These are phyloP conservation scores for Neoboletus subvelutipes DNA, from an alignment of 768 basidiomycete species.

Conservation along the genomic window DNA sequence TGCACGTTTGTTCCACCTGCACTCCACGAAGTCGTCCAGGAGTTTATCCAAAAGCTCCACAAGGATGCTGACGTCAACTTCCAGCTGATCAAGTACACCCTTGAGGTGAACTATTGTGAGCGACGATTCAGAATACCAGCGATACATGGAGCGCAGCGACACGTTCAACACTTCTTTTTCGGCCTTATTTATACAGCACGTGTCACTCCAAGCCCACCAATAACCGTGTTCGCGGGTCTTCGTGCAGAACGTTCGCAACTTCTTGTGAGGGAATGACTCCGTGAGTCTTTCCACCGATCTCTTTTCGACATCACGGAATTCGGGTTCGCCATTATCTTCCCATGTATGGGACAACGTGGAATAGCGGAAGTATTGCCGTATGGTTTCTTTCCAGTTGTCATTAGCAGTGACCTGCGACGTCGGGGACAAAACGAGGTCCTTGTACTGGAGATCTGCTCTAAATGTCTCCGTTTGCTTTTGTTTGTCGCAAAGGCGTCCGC, in stretches of 20 bases:
- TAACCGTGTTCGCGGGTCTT: constrained; percentile 8
- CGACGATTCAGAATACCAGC: constrained; percentile 25
- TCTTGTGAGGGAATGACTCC: not conserved
- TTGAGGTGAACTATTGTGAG: constrained; percentile 27
- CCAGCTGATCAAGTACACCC: constrained; percentile 7
- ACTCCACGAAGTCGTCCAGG: constrained; percentile 4
- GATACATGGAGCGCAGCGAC: constrained; percentile 27
- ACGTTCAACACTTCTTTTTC: constrained; percentile 11
- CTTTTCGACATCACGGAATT: not conserved
- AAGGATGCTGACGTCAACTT: not conserved
- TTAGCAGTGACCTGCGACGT: not conserved
- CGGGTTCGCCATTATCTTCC: constrained; percentile 14
- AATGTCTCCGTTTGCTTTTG: constrained; percentile 8
- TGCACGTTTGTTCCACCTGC: constrained; percentile 26
- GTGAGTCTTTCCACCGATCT: constrained; percentile 5
- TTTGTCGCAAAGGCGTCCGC: constrained; percentile 15
- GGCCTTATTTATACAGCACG: constrained; percentile 27
- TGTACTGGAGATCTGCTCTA: constrained; percentile 13
- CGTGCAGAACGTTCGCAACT: constrained; percentile 16
- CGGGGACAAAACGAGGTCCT: constrained; percentile 10
- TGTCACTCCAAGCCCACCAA: constrained; percentile 27
- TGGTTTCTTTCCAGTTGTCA: not conserved
- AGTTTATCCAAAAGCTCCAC: not conserved
- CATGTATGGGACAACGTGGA: constrained; percentile 22
- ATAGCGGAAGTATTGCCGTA: constrained; percentile 17